Conservation (phyloP, 2,329 filamentous ascomycete species). For the Colletotrichum falcatum region DNA sequence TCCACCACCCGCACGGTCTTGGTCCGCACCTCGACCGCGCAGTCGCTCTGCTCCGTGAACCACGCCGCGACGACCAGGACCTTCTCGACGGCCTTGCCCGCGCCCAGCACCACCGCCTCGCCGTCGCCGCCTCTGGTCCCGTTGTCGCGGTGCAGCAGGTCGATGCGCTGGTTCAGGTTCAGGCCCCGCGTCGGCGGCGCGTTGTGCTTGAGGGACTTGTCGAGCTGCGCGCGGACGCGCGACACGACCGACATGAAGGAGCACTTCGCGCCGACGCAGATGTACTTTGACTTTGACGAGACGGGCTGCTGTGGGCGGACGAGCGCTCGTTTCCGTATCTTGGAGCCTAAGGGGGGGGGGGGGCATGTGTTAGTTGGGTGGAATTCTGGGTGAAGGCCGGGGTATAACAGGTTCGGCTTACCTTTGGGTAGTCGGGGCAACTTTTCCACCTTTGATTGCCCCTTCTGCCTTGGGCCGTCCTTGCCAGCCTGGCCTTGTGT, state of each 20-base stretch:
- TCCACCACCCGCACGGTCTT: slow-evolving; percentile 75
- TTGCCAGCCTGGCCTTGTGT: slow-evolving; percentile 22
- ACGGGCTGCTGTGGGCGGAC: slow-evolving; percentile 55
- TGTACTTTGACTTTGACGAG: slow-evolving; percentile 58
- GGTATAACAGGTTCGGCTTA: slow-evolving; percentile 15
- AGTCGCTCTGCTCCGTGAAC: slow-evolving; percentile 72
- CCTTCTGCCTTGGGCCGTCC: background rate
- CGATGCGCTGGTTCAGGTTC: slow-evolving; percentile 60
- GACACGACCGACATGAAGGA: slow-evolving; percentile 77
- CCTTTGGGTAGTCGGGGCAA: slow-evolving; percentile 43
- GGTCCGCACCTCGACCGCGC: slow-evolving; percentile 69
- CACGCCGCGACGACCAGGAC: slow-evolving; percentile 71
- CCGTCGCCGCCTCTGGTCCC: slow-evolving; percentile 47
- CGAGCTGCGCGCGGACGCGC: slow-evolving; percentile 73
- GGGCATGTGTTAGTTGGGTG: slow-evolving; percentile 38
- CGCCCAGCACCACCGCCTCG: slow-evolving; percentile 70
- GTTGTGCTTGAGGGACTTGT: slow-evolving; percentile 60
- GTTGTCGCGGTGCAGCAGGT: slow-evolving; percentile 53
- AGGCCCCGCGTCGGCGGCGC: slow-evolving; percentile 60
- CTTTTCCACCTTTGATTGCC: slow-evolving; percentile 20
- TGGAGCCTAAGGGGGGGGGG: slow-evolving; percentile 53
- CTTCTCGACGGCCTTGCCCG: slow-evolving; percentile 74
- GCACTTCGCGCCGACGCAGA: slow-evolving; percentile 75
- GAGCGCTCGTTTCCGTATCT: slow-evolving; percentile 63
- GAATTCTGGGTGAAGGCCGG: background rate